phyloP scores from a whole-genome alignment of 2,329 filamentous ascomycete genomes.

The Graphilbum fragrans region DNA sequence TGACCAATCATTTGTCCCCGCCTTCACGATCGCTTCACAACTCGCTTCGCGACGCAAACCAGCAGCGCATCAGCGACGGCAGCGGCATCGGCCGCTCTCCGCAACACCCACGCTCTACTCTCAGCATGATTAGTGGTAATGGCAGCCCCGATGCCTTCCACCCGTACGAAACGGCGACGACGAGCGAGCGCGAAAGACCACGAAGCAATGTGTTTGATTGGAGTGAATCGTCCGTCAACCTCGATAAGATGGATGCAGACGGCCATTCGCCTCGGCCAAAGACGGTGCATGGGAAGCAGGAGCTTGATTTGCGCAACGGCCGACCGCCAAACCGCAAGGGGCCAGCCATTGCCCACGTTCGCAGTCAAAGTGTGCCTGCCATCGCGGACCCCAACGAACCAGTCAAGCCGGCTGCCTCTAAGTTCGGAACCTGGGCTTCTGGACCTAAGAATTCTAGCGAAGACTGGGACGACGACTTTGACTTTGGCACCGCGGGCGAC shows the following conservation, averaged over 20 bases:
- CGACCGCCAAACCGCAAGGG: slow-evolving; percentile 54
- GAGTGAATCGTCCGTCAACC: slow-evolving; percentile 49
- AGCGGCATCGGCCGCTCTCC: slow-evolving; percentile 24
- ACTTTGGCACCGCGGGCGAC: slow-evolving; percentile 45
- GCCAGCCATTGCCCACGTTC: slow-evolving; percentile 57
- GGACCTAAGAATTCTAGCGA: slow-evolving; percentile 71
- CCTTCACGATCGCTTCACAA: slow-evolving; percentile 40
- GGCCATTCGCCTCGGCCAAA: slow-evolving; percentile 53
- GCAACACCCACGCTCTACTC: slow-evolving; percentile 39
- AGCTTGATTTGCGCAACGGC: slow-evolving; percentile 57
- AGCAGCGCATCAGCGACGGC: background rate
- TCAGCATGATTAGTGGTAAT: slow-evolving; percentile 39
- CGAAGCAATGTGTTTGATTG: slow-evolving; percentile 67
- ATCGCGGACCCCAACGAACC: slow-evolving; percentile 50
- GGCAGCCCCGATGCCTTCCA: slow-evolving; percentile 22
- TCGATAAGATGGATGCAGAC: slow-evolving; percentile 48
- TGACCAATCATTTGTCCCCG: slow-evolving; percentile 45
- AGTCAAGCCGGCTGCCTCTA: slow-evolving; percentile 42
- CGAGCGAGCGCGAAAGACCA: slow-evolving; percentile 32
- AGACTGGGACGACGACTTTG: slow-evolving; percentile 85
- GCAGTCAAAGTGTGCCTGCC: slow-evolving; percentile 71
- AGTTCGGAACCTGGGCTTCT: slow-evolving; percentile 74
- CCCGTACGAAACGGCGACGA: slow-evolving; percentile 11
- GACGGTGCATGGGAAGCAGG: slow-evolving; percentile 67
- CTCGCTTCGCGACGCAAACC: slow-evolving; percentile 2